phyloP scores from a whole-genome alignment of 108 stramenopile genomes.

The Pseudonitzschia multistriata region DNA sequence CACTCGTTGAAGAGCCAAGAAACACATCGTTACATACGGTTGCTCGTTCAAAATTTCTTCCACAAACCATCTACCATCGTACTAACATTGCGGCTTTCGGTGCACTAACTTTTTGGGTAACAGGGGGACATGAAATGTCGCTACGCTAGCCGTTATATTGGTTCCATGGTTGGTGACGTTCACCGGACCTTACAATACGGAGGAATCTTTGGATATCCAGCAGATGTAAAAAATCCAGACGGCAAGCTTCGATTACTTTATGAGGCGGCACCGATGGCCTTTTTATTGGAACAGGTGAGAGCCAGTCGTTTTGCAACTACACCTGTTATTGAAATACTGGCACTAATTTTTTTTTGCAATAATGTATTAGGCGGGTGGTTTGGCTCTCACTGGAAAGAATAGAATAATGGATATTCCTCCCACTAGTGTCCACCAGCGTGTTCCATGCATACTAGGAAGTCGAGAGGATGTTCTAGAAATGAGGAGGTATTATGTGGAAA shows the following conservation, averaged over 20 bases:
- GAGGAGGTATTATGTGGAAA: slow-evolving; percentile 37
- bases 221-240: slow-evolving; percentile 63
- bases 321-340: background rate
- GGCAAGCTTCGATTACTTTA: slow-evolving; percentile 75
- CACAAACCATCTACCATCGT: background rate
- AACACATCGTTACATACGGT: background rate
- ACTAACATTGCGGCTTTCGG: background rate
- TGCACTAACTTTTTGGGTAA: slow-evolving; percentile 1
- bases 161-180: slow-evolving; percentile 93
- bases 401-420: slow-evolving; percentile 49
- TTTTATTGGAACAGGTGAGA: slow-evolving; percentile 76
- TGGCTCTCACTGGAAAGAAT: slow-evolving; percentile 45
- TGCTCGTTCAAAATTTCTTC: background rate
- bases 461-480: slow-evolving; percentile 65
- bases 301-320: background rate
- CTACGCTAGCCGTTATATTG: slow-evolving; percentile 84
- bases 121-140: slow-evolving; percentile 35
- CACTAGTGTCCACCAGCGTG: slow-evolving; percentile 51
- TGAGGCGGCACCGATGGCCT: slow-evolving; percentile 88
- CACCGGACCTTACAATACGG: slow-evolving; percentile 93
- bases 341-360: background rate
- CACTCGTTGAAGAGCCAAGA: too few species aligned
- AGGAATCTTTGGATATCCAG: slow-evolving; percentile 91
- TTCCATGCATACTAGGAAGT: slow-evolving; percentile 62
- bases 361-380: slow-evolving; percentile 65